Percentiles rank a stretch among this genome's conserved stretches.
Evolutionary conservation across 108 stramenopile species (phyloP).

Genomic region (Cyclostephanos tholiformis): DNA sequence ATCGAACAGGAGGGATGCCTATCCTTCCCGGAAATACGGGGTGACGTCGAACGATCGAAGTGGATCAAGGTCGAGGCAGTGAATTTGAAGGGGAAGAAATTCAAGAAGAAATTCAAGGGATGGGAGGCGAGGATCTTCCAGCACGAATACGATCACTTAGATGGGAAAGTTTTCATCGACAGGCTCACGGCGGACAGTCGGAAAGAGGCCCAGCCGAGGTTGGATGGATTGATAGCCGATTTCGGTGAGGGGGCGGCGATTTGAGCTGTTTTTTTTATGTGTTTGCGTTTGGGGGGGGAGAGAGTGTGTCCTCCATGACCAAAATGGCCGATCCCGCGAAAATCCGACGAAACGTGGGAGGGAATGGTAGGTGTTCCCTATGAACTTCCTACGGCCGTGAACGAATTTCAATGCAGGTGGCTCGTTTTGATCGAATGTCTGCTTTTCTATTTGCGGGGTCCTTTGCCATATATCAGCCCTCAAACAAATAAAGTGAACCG

Average conservation of each 20-base stretch:
- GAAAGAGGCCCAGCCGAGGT: slow-evolving; percentile 57
- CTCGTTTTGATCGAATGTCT: no score
- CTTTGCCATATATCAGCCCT: no score
- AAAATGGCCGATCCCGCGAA: no score
- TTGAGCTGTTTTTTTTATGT: no score
- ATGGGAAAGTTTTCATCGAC: slow-evolving; percentile 85
- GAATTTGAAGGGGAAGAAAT: slow-evolving; percentile 80
- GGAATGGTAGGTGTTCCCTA: no score
- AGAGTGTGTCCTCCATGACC: no score
- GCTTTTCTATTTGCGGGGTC: no score
- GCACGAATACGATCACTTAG: slow-evolving; percentile 98
- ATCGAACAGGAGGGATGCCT: slow-evolving; percentile 90
- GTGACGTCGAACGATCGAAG: slow-evolving; percentile 74
- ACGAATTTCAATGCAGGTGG: no score
- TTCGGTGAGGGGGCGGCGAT: slow-evolving; percentile 77
- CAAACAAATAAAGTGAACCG: no score
- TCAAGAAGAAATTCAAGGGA: slow-evolving; percentile 86
- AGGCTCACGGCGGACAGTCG: slow-evolving; percentile 68
- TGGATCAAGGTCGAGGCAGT: slow-evolving; percentile 94
- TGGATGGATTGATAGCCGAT: slow-evolving; percentile 73
- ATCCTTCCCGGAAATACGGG: slow-evolving; percentile 90
- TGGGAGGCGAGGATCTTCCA: slow-evolving; percentile 92
- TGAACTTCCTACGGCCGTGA: no score
- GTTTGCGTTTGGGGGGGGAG: background rate
- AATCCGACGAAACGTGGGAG: no score